Conservation (phyloP, 2,329 filamentous ascomycete genomes). For the Simplicillium aogashimaense region DNA sequence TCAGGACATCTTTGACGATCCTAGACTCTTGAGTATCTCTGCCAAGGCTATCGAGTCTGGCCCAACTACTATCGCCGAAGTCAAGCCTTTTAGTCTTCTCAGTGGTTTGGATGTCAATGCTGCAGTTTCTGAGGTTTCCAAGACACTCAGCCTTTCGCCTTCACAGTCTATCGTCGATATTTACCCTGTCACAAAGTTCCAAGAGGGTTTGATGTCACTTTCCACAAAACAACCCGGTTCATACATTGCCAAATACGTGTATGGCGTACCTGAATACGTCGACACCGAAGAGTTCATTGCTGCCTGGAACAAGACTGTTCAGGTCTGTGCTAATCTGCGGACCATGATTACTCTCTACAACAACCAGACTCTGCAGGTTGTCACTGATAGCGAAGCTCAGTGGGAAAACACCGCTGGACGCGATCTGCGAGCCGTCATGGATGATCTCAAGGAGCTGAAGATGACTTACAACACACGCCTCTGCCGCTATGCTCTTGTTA, state of each 20-base stretch:
- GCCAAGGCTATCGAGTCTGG: conserved; percentile 1
- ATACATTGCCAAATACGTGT: conserved; percentile 12
- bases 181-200: conserved; percentile 7
- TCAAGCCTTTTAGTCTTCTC: background rate
- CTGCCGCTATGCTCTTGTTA: conserved; percentile 20
- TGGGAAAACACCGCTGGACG: background rate
- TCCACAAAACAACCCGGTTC: conserved; percentile 10
- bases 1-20: conserved; percentile 6
- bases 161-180: conserved; percentile 1
- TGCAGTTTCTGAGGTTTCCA: background rate
- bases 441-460: background rate
- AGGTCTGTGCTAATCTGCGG: background rate
- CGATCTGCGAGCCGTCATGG: background rate
- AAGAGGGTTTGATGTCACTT: conserved; percentile 8
- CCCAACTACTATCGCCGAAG: too few relatives aligned
- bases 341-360: background rate
- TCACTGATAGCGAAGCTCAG: background rate
- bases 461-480: conserved; percentile 9
- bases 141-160: background rate
- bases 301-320: conserved; percentile 11
- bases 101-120: background rate
- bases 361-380: background rate
- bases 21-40: conserved; percentile 6
- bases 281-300: conserved; percentile 7
- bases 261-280: conserved; percentile 6